A percentile compares a stretch with the other conserved stretches of the same genome.
Evolutionary conservation across 768 basidiomycete species (phyloP).

Genomic region (Lentinula detonsa): DNA sequence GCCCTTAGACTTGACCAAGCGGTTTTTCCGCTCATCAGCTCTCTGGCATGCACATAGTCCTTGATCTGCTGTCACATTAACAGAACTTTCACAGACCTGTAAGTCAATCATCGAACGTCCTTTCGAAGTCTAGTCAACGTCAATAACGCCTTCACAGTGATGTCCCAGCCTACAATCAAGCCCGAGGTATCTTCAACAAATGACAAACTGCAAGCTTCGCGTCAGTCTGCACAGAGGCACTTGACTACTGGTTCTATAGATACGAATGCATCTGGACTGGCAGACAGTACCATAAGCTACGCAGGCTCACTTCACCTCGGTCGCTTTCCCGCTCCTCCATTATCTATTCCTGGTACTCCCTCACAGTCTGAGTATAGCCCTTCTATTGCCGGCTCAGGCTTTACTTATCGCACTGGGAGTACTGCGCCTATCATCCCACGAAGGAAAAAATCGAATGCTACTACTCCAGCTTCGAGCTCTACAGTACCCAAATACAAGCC

Average conservation of each 20-base stretch:
- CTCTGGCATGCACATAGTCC: background rate
- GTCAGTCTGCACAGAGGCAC: slow-evolving; percentile 21
- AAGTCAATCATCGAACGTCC: background rate
- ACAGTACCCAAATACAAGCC: slow-evolving; percentile 1
- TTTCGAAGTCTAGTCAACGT: background rate
- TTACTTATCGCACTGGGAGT: slow-evolving; percentile 13
- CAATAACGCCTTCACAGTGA: background rate
- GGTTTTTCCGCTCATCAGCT: background rate
- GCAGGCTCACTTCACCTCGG: slow-evolving; percentile 30
- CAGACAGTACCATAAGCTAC: slow-evolving; percentile 51
- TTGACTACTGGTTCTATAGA: slow-evolving; percentile 32
- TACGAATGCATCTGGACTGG: slow-evolving; percentile 51
- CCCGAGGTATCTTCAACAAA: background rate
- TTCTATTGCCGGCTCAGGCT: slow-evolving; percentile 7
- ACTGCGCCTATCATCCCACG: background rate
- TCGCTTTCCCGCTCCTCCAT: slow-evolving; percentile 49
- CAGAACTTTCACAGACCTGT: background rate
- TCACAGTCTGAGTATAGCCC: slow-evolving; percentile 6
- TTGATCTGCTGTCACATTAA: background rate
- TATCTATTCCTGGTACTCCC: slow-evolving; percentile 38
- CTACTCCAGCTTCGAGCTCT: slow-evolving; percentile 1
- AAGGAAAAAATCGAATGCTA: background rate
- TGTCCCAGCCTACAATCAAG: background rate
- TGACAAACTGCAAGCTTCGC: slow-evolving; percentile 6
- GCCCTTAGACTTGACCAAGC: background rate